Conservation (phyloP, 371 early-diverging fungal genomes). For the Choanephora cucurbitarum region DNA sequence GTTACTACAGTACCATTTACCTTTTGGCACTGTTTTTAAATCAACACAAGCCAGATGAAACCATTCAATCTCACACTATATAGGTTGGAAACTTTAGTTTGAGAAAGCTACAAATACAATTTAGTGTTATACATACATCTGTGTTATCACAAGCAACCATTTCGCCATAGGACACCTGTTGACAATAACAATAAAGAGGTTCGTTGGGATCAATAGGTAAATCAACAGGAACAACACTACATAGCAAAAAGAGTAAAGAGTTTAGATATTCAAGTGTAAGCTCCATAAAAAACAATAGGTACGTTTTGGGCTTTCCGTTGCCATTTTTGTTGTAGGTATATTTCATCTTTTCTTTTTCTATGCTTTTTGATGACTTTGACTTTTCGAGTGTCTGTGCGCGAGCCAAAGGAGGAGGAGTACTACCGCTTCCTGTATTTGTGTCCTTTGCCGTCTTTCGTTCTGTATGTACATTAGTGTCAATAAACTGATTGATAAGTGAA, state of each 20-base stretch:
- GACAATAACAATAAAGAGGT: constrained; percentile 93
- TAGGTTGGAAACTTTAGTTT: too few relatives aligned
- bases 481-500: constrained; percentile 7
- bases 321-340: constrained; percentile 22
- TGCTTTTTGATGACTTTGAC: constrained; percentile 11
- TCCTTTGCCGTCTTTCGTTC: constrained; percentile 27
- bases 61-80: constrained; percentile 73
- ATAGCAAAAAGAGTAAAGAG: background rate
- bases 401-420: constrained; percentile 25
- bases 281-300: too few relatives aligned
- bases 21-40: constrained; percentile 81
- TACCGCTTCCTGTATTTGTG: constrained; percentile 7
- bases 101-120: background rate
- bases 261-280: too few relatives aligned
- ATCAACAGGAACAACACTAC: constrained; percentile 51
- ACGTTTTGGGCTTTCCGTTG: constrained; percentile 19
- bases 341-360: constrained; percentile 19
- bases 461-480: constrained; percentile 20
- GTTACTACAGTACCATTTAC: constrained; percentile 91
- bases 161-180: constrained; percentile 94
- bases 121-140: constrained; percentile 56
- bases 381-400: constrained; percentile 30
- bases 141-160: constrained; percentile 97
- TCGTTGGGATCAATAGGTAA: constrained; percentile 93
- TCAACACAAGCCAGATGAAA: constrained; percentile 95